Percentiles rank a stretch among this genome's conserved stretches.
Conservation (phyloP, 2,329 filamentous ascomycete species). For the Falciphora oryzae region DNA sequence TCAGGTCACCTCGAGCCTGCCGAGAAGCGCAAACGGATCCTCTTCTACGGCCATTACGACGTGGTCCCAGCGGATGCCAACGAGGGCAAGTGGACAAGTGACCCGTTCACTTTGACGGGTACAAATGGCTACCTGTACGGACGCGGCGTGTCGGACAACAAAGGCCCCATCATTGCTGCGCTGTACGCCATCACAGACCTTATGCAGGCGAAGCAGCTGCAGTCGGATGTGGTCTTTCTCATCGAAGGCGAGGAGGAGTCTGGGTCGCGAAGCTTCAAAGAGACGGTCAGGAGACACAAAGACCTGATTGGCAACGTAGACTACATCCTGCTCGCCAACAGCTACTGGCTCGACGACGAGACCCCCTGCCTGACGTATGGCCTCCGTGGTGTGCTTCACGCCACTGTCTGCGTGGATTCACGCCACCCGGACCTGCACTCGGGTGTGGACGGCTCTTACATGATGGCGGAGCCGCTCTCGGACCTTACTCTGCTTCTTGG, state of each 20-base stretch:
- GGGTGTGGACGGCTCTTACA: constrained; percentile 89
- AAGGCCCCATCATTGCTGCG: constrained; percentile 90
- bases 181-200: constrained; percentile 90
- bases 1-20: constrained; percentile 63
- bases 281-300: constrained; percentile 75
- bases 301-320: constrained; percentile 83
- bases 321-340: constrained; percentile 93
- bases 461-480: constrained; percentile 86
- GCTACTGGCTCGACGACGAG: constrained; percentile 96
- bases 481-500: constrained; percentile 81
- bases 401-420: constrained; percentile 82
- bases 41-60: constrained; percentile 98
- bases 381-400: constrained; percentile 86
- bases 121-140: constrained; percentile 92
- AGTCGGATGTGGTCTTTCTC: constrained; percentile 85
- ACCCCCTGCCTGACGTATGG: constrained; percentile 95
- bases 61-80: constrained; percentile 86
- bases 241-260: constrained; percentile 97
- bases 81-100: constrained; percentile 74
- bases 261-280: constrained; percentile 83
- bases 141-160: constrained; percentile 95
- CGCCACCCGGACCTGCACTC: constrained; percentile 86
- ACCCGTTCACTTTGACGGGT: constrained; percentile 86
- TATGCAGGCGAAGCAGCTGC: constrained; percentile 73
- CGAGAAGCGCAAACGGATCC: constrained; percentile 70